Base-by-base conservation (phyloP, 352 stramenopile species). In the Phytopythium oedochilum region DNA sequence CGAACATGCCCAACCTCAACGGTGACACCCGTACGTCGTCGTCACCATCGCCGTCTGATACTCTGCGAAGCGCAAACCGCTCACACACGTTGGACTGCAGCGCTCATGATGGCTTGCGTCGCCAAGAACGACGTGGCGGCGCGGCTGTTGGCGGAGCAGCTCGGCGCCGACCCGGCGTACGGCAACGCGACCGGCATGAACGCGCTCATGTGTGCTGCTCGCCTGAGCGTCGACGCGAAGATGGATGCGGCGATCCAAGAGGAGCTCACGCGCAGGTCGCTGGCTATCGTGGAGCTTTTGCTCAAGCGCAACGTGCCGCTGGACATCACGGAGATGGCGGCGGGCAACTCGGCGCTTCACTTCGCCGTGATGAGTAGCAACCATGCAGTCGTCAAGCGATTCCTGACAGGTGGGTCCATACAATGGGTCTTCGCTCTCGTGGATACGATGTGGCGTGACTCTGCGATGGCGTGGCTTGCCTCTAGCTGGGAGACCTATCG, bases 41-140 rank as follows among this genome's bases (percentile, higher is more conserved):
- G 43, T 50, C 18, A n/a, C n/a, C n/a, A n/a, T n/a, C n/a, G n/a
- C n/a, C n/a, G n/a, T n/a, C n/a, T n/a, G n/a, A n/a, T n/a, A n/a
- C n/a, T n/a, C n/a, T n/a, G n/a, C n/a, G n/a, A n/a, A n/a, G n/a
- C n/a, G n/a, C n/a, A n/a, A n/a, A n/a, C n/a, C n/a, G n/a, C n/a
- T n/a, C n/a, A n/a, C n/a, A n/a, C n/a, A n/a, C n/a, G n/a, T n/a
- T n/a, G n/a, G 18, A 15, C 0, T 53, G 5, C 49, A 94, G 85
- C 85, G 28, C 62, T 94, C 14, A 94, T 94, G 85, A 89, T 94
- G 72, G 85, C 85, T 23, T 89, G 85, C 25, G 84, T 91, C 32
- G 77, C 77, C 14, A 94, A 94, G 65, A 86, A 88, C 47, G 68
- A 72, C 8, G 61, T 46, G 5, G 81, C 73, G 3, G 83, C 71